Evolutionary conservation across 352 stramenopile genomes (phyloP).

Genomic region (Phytophthora quininea): DNA sequence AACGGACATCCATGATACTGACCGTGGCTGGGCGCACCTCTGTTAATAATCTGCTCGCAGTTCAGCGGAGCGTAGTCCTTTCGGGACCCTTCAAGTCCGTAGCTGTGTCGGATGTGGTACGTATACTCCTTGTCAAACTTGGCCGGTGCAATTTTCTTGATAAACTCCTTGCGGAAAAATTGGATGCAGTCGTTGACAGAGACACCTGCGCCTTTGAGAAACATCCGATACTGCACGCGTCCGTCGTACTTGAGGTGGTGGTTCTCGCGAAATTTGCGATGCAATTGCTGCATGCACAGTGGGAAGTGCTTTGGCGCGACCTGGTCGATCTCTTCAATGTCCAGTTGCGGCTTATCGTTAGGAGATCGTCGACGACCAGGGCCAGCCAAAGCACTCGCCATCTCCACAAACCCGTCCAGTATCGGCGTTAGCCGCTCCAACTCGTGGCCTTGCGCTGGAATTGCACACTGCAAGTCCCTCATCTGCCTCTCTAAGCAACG

Average conservation of each 20-base stretch:
- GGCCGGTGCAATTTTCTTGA: constrained; percentile 52
- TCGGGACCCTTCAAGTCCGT: constrained; percentile 78
- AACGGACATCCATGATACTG: constrained; percentile 88
- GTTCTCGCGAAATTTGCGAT: constrained; percentile 71
- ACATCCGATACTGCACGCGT: constrained; percentile 82
- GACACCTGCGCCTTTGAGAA: constrained; percentile 85
- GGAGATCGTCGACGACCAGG: constrained; percentile 8
- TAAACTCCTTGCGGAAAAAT: constrained; percentile 83
- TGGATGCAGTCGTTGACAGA: constrained; percentile 76
- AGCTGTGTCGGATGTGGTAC: constrained; percentile 90
- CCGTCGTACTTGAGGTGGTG: constrained; percentile 90
- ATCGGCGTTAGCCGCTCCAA: constrained; percentile 47
- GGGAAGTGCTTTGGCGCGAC: constrained; percentile 67
- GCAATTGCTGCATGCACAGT: constrained; percentile 81
- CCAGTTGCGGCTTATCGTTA: constrained; percentile 12
- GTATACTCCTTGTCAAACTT: constrained; percentile 87
- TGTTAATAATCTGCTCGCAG: constrained; percentile 65
- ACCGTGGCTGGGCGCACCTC: constrained; percentile 50
- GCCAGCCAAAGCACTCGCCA: constrained; percentile 33
- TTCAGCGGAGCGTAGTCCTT: constrained; percentile 71
- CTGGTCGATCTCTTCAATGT: constrained; percentile 70
- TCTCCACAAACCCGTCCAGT: constrained; percentile 42
- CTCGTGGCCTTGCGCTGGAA: constrained; percentile 37
- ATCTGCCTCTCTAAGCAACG: constrained; percentile 42
- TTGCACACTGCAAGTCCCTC: constrained; percentile 43